Base-by-base conservation (phyloP, 805 yeast genomes). In the Candida andamanensis region DNA sequence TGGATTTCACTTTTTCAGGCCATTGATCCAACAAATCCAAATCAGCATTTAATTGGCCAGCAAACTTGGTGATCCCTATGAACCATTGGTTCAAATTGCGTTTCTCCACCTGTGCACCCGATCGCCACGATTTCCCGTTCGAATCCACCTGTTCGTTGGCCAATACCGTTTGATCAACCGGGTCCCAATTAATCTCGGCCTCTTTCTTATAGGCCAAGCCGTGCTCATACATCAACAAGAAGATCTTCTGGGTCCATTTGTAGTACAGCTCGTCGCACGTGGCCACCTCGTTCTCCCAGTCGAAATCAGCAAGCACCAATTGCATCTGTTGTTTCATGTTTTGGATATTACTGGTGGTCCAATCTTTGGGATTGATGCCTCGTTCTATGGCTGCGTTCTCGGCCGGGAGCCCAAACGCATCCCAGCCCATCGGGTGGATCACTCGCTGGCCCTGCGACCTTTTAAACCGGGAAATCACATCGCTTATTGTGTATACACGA, bases 391-490 rank as follows among this genome's bases (percentile, higher is more conserved):
- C 98, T 0, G 98, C 98, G 55, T 92, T 92, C 54, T 92, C 98
- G 1, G 98, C 98, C 0, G 98, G 98, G 17, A 92, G 65, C 1
- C 98, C 98, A 67, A 92, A 92, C 0, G 97, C 95, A 64, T 92
- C 98, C 97, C 97, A 92, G 0, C 98, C 98, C 95, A 92, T 89
- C 0, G 97, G 97, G 52, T 92, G 95, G 2, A 90, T 67, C 10
- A 90, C 95, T 23, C 78, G 61, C 44, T 69, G 72, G 1, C 96
- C 96, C 30, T 72, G 74, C 58, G 85, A 70, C 41, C 92, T 66
- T 42, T 85, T 74, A 54, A 74, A 90, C 42, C 97, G 65, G 1
- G 95, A 72, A 24, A 92, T 52, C 2, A 78, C 81, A 55, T 92
- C 98, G 45, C 89, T 78, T 18, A 92, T 86, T 1, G 96, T 83